Evolutionary conservation across 1,284 basidiomycete species (phyloP), one percentile per base, ranked within the genome.

Genomic region (Mycosarcoma mackinlayi): DNA sequence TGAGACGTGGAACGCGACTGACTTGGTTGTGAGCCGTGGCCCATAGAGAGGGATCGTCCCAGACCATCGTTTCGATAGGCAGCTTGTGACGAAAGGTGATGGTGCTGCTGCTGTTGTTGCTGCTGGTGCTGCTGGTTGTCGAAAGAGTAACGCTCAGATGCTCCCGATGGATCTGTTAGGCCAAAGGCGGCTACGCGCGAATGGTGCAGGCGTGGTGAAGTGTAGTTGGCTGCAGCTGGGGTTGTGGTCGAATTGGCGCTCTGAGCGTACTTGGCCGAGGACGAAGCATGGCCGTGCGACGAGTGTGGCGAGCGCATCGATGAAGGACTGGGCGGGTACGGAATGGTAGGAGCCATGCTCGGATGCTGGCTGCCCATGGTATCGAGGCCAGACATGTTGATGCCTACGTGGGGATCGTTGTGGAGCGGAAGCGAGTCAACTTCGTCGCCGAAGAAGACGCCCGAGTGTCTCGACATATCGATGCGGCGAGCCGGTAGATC

Each of bases 321-420:
- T 2, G 55, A 60, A 3, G 66, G 67, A 24, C 67, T 70, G 7
- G 61, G 61, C 13, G 67, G 67, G 41, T 64, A 64, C 2, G 56
- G 56, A 25, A 34, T 54, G 9, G 14, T n/a, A 0, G 46, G n/a
- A 6, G 50, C 37, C 35, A 54, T 31, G 18, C 33, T 38, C 3
- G 61, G 45, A 54, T 61, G 64, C 23, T 67, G 64, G 11, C 24
- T 49, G 24, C 38, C 38, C 1, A 63, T 21, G 24, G 50, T n/a
- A 33, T 72, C 63, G 30, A 66, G 51, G 19, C 58, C 58, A 4
- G 63, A 31, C 69, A 72, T 72, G 56, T 72, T 72, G 69, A 72
- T 72, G 48, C 69, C 69, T 28, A 72, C 69, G 48, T 72, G 69
- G 14, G 63, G 59, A 41, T 72, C 63, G 38, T 61, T 61, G 47